These are phyloP conservation scores for Solanum tarapatanum DNA, from an alignment of 257 asterid species.

Conservation along the genomic window DNA sequence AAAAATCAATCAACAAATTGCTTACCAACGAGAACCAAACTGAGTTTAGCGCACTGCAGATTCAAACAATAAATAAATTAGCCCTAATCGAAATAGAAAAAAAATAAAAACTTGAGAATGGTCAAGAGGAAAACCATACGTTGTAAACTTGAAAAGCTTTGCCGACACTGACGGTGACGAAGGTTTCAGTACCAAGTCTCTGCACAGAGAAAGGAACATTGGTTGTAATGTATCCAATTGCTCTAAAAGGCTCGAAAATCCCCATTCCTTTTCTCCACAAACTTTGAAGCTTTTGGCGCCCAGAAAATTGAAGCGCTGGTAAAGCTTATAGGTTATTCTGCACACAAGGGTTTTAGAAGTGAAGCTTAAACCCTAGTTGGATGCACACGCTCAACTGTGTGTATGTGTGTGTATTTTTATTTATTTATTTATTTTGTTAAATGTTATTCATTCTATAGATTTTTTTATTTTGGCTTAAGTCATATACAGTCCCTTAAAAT, in stretches of 20 bases:
- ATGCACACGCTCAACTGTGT: background rate
- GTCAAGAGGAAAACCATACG: conserved; percentile 12
- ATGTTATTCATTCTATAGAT: background rate
- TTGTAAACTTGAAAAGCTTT: conserved; percentile 83
- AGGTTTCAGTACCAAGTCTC: conserved; percentile 84
- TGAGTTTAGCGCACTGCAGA: conserved; percentile 85
- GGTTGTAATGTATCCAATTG: conserved; percentile 68
- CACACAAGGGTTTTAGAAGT: background rate
- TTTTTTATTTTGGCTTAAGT: background rate
- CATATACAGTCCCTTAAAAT: too few relatives aligned
- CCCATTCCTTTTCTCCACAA: conserved; percentile 25
- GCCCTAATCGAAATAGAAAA: background rate
- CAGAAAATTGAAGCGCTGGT: background rate
- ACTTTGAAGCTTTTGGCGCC: background rate
- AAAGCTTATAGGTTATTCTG: background rate
- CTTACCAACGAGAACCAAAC: conserved; percentile 78
- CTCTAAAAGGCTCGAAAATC: conserved; percentile 76
- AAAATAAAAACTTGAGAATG: background rate
- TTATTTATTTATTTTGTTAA: background rate
- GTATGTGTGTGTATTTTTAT: background rate
- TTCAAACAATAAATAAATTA: background rate
- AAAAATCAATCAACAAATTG: background rate
- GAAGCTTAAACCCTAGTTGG: background rate
- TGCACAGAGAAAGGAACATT: conserved; percentile 75
- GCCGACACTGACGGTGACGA: conserved; percentile 87